Evolutionary conservation across 305 asterid genomes (phyloP).

Genomic region (Fraxinus dipetala): DNA sequence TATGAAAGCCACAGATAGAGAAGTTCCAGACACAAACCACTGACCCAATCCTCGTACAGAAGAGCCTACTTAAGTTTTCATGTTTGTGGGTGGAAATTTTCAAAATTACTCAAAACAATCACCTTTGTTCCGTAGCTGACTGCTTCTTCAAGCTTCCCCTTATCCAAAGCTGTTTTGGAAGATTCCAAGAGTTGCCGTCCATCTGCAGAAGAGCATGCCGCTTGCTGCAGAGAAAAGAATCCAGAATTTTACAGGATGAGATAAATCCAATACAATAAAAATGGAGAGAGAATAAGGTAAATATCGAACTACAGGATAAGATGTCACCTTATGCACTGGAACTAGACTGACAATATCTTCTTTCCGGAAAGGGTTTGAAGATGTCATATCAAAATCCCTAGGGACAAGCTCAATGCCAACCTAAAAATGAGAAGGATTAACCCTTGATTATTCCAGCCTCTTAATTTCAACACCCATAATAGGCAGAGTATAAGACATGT

Average conservation of each 20-base stretch:
- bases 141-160: constrained; percentile 99
- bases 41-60: constrained; percentile 16
- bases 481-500: background rate
- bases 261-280: constrained; percentile 8
- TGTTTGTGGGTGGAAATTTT: background rate
- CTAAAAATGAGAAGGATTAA: constrained; percentile 38
- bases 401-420: constrained; percentile 98
- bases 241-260: constrained; percentile 13
- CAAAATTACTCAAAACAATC: constrained; percentile 28
- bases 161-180: constrained; percentile 95
- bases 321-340: constrained; percentile 91
- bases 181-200: constrained; percentile 98
- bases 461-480: background rate
- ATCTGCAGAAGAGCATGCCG: constrained; percentile 99
- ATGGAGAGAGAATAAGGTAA: constrained; percentile 4
- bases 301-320: background rate
- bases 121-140: constrained; percentile 98
- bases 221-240: constrained; percentile 67
- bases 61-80: background rate
- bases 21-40: constrained; percentile 4
- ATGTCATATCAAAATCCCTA: constrained; percentile 86
- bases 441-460: background rate
- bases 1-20: background rate
- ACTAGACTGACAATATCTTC: constrained; percentile 87
- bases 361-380: constrained; percentile 72